Base-by-base conservation (phyloP, 352 stramenopile species). In the Pseudoperonospora humuli region DNA sequence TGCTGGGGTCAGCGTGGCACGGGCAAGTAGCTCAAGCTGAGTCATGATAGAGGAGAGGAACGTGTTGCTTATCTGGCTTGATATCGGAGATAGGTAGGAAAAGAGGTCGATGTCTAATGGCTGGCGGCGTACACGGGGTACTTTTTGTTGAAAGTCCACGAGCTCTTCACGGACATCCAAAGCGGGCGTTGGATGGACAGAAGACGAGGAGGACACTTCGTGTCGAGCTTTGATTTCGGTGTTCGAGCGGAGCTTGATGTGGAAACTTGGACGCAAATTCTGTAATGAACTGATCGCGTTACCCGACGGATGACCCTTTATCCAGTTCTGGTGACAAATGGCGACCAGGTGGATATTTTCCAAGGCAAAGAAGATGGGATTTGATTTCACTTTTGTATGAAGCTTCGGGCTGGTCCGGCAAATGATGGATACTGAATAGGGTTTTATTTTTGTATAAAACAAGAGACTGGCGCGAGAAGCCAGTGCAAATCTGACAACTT, bases 141-240 rank as follows among this genome's bases (percentile, higher is more conserved):
- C 63, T 87, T 87, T 61, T 87, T 87, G 68, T 85, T 87, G 49
- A 75, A 87, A 51, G 61, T 87, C 75, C 75, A 87, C 55, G 71
- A 68, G 58, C 75, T 70, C 72, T 87, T 87, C 61, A 83, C 75
- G 51, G 72, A 84, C 75, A 87, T 87, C 61, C 60, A 86, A 68
- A 39, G 54, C 34, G 35, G 41, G 21, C 25, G 45, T 27, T 52
- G 38, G 45, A 64, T 33, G 47, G 40, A 52, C 18, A 36, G 39
- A 50, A 35, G 26, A 15, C 15, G 1, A 40, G 27, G 18, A 10
- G 36, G 50, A 58, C 50, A 50, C 39, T 63, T 39, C 41, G 24
- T n/a, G 19, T 34, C 25, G 19, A 27, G 14, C 26, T 2, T 20
- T 18, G 10, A 35, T 35, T 38, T 57, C 36, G 25, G 45, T 32